Percentiles rank a stretch among this genome's conserved stretches.
Evolutionary conservation across 345 rosid species (phyloP).

Genomic region (Cochlearia excelsa): DNA sequence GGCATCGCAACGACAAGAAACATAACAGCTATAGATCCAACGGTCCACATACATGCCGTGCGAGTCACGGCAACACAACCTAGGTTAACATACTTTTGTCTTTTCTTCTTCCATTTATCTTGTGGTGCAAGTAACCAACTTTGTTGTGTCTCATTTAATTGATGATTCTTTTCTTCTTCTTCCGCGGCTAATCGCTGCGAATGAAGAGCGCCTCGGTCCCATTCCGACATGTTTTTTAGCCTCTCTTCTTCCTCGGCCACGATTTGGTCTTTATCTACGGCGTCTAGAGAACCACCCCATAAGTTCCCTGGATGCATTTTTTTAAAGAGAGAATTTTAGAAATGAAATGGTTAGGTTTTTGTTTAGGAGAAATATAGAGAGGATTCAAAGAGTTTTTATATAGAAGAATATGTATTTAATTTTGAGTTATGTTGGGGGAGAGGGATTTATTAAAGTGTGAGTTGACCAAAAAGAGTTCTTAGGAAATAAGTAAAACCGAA

Average conservation of each 20-base stretch:
- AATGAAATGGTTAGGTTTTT: background rate
- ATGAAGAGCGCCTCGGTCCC: conserved; percentile 57
- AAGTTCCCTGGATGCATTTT: conserved; percentile 64
- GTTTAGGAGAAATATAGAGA: conserved; percentile 1
- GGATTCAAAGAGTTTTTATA: conserved; percentile 1
- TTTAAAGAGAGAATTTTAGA: conserved; percentile 14
- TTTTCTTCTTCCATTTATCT: conserved; percentile 53
- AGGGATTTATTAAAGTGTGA: too few relatives aligned
- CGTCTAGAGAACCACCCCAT: conserved; percentile 83
- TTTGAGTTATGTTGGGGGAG: too few relatives aligned
- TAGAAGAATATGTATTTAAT: too few relatives aligned
- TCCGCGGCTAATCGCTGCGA: conserved; percentile 27
- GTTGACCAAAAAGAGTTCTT: too few relatives aligned
- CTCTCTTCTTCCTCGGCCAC: conserved; percentile 41
- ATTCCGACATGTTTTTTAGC: conserved; percentile 34
- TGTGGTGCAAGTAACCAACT: conserved; percentile 69
- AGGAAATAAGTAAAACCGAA: too few relatives aligned
- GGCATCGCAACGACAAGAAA: conserved; percentile 64
- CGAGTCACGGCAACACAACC: conserved; percentile 67
- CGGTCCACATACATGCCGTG: conserved; percentile 52
- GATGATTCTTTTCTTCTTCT: conserved; percentile 18
- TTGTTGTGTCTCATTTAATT: conserved; percentile 75
- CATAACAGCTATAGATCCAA: conserved; percentile 41
- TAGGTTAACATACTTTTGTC: conserved; percentile 59
- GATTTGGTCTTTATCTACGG: conserved; percentile 33